Base-by-base conservation (phyloP, 2,329 filamentous ascomycete species). In the Thielaviopsis punctulata region DNA sequence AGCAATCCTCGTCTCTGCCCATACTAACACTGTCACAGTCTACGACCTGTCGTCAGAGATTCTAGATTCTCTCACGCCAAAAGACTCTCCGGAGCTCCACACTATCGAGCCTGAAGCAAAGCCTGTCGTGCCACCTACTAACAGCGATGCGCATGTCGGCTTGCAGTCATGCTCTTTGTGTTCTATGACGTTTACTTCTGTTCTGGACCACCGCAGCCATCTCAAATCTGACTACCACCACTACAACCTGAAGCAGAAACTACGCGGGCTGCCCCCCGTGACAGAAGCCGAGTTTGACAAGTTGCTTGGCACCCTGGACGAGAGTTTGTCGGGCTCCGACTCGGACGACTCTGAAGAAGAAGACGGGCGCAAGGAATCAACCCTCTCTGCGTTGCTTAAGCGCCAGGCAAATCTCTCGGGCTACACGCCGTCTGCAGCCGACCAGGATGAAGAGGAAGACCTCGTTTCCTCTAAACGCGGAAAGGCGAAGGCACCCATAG, bases 201-300 rank as follows among this genome's bases (percentile, higher is more conserved):
- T 94, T 7, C 73, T 80, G 56, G 90, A 96, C 56, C 90, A 96
- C 63, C 78, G 86, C 56, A 76, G 79, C 55, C 92, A 98, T 66
- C 80, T 86, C 54, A 84, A 86, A 60, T 95, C 90, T 9, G 92
- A 98, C 62, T 73, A 93, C 48, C 92, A 98, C 65, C 77, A 83
- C 58, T 98, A 95, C 68, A 98, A 98, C 63, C 68, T 96, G 56
- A 96, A 95, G 67, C 85, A 90, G 63, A 94, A 86, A 69, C 69
- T 95, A 53, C 80, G 86, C 46, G 86, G 86, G 0, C 73, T 74
- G 54, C 75, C 73, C 9, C 67, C 85, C 0, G 82, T 95, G 1
- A 77, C 79, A 1, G 92, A 98, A 62, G 65, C 63, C 7, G 88
- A 95, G 30, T 98, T 98, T 59, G 86, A 92, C 63, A 86, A 82